phyloP scores from a whole-genome alignment of 1,284 basidiomycete species.

The Puccinia triticina region DNA sequence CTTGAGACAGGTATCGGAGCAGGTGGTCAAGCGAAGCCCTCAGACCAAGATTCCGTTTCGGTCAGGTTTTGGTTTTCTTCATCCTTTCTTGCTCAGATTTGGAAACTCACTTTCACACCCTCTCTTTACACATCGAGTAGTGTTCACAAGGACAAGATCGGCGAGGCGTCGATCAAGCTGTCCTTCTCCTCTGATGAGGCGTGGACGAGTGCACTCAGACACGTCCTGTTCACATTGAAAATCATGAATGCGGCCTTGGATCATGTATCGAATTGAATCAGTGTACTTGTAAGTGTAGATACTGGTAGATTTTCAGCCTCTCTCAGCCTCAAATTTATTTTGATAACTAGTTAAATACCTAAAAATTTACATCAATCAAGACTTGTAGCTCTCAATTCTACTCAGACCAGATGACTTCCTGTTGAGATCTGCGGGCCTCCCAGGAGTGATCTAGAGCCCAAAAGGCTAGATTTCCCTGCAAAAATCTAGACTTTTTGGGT shows the following conservation, averaged over 20 bases:
- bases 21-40: conserved; percentile 73
- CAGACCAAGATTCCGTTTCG: conserved; percentile 79
- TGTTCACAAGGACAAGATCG: conserved; percentile 90
- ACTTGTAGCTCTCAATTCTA: no score
- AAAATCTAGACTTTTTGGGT: no score
- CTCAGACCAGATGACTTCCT: no score
- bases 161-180: conserved; percentile 88
- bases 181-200: conserved; percentile 86
- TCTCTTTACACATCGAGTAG: conserved; percentile 62
- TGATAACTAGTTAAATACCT: no score
- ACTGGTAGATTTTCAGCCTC: no score
- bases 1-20: conserved; percentile 83
- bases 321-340: no score
- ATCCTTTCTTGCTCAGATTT: conserved; percentile 46
- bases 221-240: conserved; percentile 85
- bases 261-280: conserved; percentile 6
- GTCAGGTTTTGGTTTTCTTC: conserved; percentile 65
- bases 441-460: no score
- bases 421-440: no score
- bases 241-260: conserved; percentile 40
- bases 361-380: no score
- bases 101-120: no score
- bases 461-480: no score
- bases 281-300: background rate
- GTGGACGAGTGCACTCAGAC: conserved; percentile 90